phyloP scores from a whole-genome alignment of 306 rosid species.

The Carpinus viminea region DNA sequence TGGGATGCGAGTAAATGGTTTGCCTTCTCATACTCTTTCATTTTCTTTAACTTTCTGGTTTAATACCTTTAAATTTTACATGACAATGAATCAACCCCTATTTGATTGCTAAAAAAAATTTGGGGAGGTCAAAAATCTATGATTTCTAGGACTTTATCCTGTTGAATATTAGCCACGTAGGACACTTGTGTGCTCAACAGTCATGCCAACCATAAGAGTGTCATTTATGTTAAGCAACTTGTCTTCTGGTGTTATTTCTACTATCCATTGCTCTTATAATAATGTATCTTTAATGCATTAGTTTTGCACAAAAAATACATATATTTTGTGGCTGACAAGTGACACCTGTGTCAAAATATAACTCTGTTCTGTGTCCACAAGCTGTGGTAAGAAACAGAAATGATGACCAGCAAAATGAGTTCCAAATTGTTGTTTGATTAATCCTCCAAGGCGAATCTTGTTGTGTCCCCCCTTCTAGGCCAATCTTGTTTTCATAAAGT shows the following conservation, averaged over 20 bases:
- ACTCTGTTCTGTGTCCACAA: background rate
- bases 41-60: conserved; percentile 1
- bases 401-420: background rate
- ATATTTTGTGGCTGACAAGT: background rate
- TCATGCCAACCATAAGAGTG: background rate
- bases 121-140: background rate
- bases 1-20: background rate
- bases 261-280: background rate
- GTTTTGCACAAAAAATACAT: background rate
- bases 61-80: background rate
- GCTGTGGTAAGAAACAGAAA: background rate
- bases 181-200: background rate
- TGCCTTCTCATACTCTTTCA: background rate
- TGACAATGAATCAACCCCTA: background rate
- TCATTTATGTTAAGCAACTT: background rate
- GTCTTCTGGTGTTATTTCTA: background rate
- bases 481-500: background rate
- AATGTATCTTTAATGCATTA: background rate
- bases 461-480: background rate
- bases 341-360: background rate
- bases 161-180: background rate
- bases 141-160: background rate
- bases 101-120: background rate
- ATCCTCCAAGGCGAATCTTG: background rate
- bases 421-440: background rate